Evolutionary conservation across 306 rosid species (phyloP).

Genomic region (Malus orientalis): DNA sequence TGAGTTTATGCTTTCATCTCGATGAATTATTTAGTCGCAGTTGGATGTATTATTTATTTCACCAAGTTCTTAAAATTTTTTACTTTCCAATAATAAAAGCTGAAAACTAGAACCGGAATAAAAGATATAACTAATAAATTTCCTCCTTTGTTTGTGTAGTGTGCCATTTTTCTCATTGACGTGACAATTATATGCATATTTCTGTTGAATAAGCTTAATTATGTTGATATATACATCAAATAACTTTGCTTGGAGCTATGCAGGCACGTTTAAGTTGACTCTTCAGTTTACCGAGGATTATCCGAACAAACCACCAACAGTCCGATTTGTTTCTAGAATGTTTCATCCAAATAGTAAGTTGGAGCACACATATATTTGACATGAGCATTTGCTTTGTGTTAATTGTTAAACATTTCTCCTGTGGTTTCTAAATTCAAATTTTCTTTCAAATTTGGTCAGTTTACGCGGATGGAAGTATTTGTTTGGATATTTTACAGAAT

Average conservation of each 20-base stretch:
- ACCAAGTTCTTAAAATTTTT: not conserved
- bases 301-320: slow-evolving; percentile 91
- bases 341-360: slow-evolving; percentile 91
- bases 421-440: not conserved
- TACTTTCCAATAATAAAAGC: not conserved
- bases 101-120: not conserved
- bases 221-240: not conserved
- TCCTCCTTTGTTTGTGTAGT: not conserved
- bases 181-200: not conserved
- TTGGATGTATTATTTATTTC: not conserved
- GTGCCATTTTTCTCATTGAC: not conserved
- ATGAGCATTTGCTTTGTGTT: not conserved
- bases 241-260: not conserved
- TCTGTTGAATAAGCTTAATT: not conserved
- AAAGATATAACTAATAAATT: not conserved
- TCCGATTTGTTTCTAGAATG: slow-evolving; percentile 87
- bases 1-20: not conserved
- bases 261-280: slow-evolving; percentile 87
- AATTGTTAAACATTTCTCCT: not conserved
- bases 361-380: not conserved
- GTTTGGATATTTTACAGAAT: slow-evolving; percentile 92
- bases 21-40: not conserved
- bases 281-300: slow-evolving; percentile 85
- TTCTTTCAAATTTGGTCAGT: slow-evolving; percentile 38
- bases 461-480: slow-evolving; percentile 97